phyloP scores from a whole-genome alignment of 441 rosid genomes.

The Populus hybrid region DNA sequence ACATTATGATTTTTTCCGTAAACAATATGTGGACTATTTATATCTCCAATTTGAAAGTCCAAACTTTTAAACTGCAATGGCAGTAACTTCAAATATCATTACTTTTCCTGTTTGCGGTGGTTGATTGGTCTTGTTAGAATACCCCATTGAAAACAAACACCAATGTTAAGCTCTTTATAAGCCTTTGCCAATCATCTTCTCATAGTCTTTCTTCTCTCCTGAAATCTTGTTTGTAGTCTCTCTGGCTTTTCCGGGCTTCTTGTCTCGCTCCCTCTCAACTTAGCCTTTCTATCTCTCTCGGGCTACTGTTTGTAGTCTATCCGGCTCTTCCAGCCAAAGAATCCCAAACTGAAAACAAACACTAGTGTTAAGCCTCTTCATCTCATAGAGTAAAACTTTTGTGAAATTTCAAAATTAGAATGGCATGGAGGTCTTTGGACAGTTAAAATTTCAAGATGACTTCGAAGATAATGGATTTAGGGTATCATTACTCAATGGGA shows the following conservation, averaged over 20 bases:
- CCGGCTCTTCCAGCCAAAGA: no score
- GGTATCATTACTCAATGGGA: background rate
- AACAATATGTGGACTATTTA: background rate
- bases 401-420: background rate
- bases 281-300: background rate
- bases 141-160: background rate
- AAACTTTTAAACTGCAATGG: background rate
- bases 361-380: background rate
- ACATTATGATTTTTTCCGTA: background rate
- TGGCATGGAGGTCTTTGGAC: background rate
- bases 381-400: background rate
- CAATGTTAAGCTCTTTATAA: background rate
- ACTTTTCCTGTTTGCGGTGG: background rate
- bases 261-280: background rate
- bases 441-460: background rate
- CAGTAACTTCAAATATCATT: background rate
- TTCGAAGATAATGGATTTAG: background rate
- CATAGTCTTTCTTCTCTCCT: background rate
- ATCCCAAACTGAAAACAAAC: background rate
- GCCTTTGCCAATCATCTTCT: background rate
- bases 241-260: background rate
- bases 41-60: background rate
- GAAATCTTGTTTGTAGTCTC: background rate
- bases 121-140: background rate
- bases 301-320: background rate